Evolutionary conservation across 163 green algal genomes (phyloP), one percentile per base, ranked within the genome.

Genomic region (Botryococcus braunii): DNA sequence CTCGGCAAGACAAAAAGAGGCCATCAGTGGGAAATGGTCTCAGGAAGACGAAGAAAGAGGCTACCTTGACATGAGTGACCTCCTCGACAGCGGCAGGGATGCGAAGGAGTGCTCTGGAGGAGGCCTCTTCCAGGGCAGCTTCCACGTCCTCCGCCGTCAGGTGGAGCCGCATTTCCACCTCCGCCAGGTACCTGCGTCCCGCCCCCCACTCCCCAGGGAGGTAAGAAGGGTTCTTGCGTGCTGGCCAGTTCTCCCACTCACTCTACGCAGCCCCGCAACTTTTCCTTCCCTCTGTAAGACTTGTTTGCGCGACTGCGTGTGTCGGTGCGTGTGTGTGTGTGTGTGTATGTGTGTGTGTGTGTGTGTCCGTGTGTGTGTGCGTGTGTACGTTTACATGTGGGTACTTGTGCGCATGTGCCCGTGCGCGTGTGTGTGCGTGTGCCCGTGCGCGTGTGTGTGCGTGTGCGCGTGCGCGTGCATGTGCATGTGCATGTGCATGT

Each of bases 141-240:
- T 85, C 76, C 34, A 94, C 79, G 41, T 97, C 91, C 83, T 97
- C 92, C 27, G 80, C 80, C 1, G 77, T 68, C 34, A 97, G 71
- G 73, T 95, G 85, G 65, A 97, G 73, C 41, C 87, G 77, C 84
- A 96, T 94, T 72, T 97, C 91, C 46, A 96, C 65, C 66, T 97
- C 91, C 0, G 82, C 76, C 8, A 97, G 76, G 62, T 83, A 84
- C 55, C 81, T 87, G 72, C 6, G 40, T 47, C 4, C 5, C 5
- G n/a, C n/a, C n/a, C n/a, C 31, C 9, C 9, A 43, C 31, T 4
- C n/a, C 4, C 4, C 6, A 17, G 13, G 49, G 1, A 70, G 8
- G 9, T 23, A 40, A 60, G 62, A 69, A 25, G 2, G 32, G 9
- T 31, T 68, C 11, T 8, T 9, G 60, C 40, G 43, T 9, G 48